phyloP scores from a whole-genome alignment of 169 alveolate genomes.

The Cryptosporidium felis region DNA sequence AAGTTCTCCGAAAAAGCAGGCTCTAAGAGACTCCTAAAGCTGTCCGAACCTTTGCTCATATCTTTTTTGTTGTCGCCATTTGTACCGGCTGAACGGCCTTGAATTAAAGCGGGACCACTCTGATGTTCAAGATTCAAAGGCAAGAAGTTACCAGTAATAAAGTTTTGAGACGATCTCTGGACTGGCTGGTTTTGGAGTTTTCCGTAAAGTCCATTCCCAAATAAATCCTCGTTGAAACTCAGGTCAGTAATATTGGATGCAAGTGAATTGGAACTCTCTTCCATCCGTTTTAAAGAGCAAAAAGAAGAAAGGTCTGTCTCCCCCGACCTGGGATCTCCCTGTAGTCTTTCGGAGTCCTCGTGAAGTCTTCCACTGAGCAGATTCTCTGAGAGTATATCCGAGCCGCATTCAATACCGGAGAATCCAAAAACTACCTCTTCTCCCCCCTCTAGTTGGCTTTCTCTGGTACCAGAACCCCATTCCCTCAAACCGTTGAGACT shows the following conservation, averaged over 20 bases:
- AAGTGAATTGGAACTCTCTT: conserved; percentile 45
- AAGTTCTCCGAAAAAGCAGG: not conserved
- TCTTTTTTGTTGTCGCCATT: not conserved
- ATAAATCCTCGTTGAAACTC: conserved; percentile 33
- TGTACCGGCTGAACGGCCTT: not conserved
- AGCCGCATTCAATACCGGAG: not conserved
- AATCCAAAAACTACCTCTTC: not conserved
- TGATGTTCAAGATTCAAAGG: not conserved
- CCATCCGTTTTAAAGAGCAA: conserved; percentile 34
- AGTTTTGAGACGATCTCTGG: not conserved
- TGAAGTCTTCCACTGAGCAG: not conserved
- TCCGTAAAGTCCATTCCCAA: not conserved
- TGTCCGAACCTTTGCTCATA: not conserved
- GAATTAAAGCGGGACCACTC: not conserved
- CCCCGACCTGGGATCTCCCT: not conserved
- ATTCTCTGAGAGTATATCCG: not conserved
- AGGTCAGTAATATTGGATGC: conserved; percentile 35
- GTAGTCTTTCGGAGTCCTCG: conserved; percentile 3
- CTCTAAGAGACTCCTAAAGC: not conserved
- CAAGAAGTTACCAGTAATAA: not conserved
- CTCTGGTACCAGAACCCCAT: not conserved
- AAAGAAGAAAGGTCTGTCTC: conserved; percentile 4
- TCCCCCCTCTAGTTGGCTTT: not conserved
- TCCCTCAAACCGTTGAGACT: not conserved
- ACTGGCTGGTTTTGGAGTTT: conserved; percentile 1